A percentile compares a stretch with the other conserved stretches of the same genome.
Evolutionary conservation across 2,329 filamentous ascomycete genomes (phyloP).

Genomic region (Cladophialophora carrionii): DNA sequence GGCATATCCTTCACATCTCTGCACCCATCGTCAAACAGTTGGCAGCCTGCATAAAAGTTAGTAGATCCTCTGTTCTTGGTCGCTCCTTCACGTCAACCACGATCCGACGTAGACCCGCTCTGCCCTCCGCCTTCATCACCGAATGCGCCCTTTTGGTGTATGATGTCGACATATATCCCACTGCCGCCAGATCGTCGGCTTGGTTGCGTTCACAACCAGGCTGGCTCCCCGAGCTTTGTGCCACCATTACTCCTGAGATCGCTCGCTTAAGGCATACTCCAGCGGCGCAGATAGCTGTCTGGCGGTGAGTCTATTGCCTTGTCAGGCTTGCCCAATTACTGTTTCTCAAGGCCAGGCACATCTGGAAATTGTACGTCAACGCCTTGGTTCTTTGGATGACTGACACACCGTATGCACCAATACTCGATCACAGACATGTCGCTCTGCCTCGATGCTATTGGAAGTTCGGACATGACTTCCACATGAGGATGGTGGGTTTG

Average conservation of each 20-base stretch:
- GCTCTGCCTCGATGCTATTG: slow-evolving; percentile 6
- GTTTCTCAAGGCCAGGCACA: not conserved
- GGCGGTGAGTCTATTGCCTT: slow-evolving; percentile 11
- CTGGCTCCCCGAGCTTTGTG: slow-evolving; percentile 13
- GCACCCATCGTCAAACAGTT: not conserved
- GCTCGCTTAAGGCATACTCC: slow-evolving; percentile 14
- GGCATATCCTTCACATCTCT: slow-evolving; percentile 4
- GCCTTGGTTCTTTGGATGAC: slow-evolving; percentile 12
- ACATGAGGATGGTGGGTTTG: slow-evolving; percentile 11
- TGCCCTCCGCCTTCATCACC: slow-evolving; percentile 10
- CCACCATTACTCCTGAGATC: slow-evolving; percentile 16
- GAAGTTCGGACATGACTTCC: slow-evolving; percentile 18
- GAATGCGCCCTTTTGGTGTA: not conserved
- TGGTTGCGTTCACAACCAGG: slow-evolving; percentile 13
- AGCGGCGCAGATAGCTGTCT: slow-evolving; percentile 1
- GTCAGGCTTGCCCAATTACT: not conserved
- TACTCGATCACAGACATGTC: slow-evolving; percentile 25
- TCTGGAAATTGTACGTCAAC: slow-evolving; percentile 14
- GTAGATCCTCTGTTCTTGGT: not conserved
- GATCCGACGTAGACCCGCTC: slow-evolving; percentile 13
- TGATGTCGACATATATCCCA: not conserved
- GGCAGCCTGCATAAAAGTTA: not conserved
- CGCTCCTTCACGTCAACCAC: slow-evolving; percentile 16
- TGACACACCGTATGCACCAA: slow-evolving; percentile 20
- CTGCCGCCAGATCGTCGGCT: slow-evolving; percentile 11